phyloP scores from a whole-genome alignment of 345 rosid species.

The Brassica rapa region DNA sequence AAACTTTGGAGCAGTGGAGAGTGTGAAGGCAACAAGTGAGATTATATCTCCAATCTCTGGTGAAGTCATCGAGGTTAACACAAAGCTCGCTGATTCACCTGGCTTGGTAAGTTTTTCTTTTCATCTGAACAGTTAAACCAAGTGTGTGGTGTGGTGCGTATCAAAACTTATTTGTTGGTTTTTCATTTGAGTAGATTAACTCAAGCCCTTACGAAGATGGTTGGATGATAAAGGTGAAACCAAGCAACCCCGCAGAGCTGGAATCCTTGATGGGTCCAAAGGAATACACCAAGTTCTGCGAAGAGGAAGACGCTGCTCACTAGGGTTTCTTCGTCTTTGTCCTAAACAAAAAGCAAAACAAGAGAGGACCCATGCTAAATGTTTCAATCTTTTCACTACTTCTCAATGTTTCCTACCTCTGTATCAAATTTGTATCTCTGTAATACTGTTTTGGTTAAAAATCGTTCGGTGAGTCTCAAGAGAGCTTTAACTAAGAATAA shows the following conservation, averaged over 20 bases:
- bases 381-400: constrained; percentile 26
- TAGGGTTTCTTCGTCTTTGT: constrained; percentile 37
- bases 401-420: not conserved
- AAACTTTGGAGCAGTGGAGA: constrained; percentile 89
- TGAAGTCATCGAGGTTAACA: constrained; percentile 74
- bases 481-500: not conserved
- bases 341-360: not conserved
- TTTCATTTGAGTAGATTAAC: constrained; percentile 42
- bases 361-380: constrained; percentile 9
- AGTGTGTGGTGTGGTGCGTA: not conserved
- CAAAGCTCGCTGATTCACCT: constrained; percentile 70
- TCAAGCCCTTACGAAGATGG: constrained; percentile 88
- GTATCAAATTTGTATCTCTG: not conserved
- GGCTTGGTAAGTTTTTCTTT: constrained; percentile 57
- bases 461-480: constrained; percentile 1
- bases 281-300: constrained; percentile 85
- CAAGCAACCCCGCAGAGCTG: constrained; percentile 71
- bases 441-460: constrained; percentile 21
- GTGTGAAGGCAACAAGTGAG: constrained; percentile 97
- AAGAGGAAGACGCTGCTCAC: constrained; percentile 91
- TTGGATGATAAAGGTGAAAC: constrained; percentile 98
- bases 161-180: not conserved
- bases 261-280: constrained; percentile 74
- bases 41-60: constrained; percentile 86
- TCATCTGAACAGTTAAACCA: not conserved